phyloP scores from a whole-genome alignment of 306 rosid species.

The Vigna hirtella region DNA sequence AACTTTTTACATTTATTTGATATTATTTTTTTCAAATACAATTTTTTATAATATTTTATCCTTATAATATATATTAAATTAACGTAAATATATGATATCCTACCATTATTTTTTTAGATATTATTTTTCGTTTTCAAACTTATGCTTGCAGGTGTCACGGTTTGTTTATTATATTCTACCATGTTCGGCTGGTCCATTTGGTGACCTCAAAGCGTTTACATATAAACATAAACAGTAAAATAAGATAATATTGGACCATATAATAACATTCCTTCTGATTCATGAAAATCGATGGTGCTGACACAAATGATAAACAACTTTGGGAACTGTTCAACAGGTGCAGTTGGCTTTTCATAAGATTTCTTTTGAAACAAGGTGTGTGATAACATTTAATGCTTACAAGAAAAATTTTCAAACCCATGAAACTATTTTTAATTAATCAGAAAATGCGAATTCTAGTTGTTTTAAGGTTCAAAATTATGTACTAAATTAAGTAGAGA shows the following conservation, averaged over 20 bases:
- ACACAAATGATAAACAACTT: not conserved
- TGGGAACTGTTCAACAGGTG: not conserved
- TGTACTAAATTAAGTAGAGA: no score
- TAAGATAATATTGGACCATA: not conserved
- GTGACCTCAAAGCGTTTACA: no score
- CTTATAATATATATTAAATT: no score
- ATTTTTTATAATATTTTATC: no score
- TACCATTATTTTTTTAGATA: not conserved
- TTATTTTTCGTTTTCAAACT: not conserved
- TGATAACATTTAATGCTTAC: not conserved
- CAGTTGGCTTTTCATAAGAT: slow-evolving; percentile 4
- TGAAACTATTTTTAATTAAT: no score
- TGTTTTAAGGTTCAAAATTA: no score
- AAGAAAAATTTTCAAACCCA: no score
- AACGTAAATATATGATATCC: no score
- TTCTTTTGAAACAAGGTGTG: not conserved
- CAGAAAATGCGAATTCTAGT: no score
- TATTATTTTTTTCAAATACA: no score
- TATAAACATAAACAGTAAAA: no score
- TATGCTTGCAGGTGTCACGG: not conserved
- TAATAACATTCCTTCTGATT: slow-evolving; percentile 9
- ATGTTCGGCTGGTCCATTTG: not conserved
- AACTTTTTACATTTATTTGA: no score
- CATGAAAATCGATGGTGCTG: not conserved
- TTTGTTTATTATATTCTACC: not conserved